Evolutionary conservation across 257 asterid species (phyloP), one percentile per base, ranked within the genome.

Genomic region (Hygrophila difformis): DNA sequence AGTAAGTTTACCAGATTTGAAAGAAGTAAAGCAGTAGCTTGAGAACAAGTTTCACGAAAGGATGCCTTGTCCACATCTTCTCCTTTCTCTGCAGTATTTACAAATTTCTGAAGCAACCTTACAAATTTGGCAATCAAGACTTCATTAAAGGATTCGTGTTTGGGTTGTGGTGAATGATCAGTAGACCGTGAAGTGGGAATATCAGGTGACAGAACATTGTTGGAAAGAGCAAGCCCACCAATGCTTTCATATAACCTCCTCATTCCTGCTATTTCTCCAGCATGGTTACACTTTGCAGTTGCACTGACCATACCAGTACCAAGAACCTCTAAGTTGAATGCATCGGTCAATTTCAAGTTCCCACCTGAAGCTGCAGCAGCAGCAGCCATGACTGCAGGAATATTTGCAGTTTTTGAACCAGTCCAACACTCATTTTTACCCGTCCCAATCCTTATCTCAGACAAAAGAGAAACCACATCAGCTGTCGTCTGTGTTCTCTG

Each of bases 221-320:
- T 49, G 35, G 76, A 13, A 22, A 43, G 49, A 47, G 76, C 70
- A 44, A 79, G 71, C 31, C 94, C 94, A 37, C 94, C 94, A 17
- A 91, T 76, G 61, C 84, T 80, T 64, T 86, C 96, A 55, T 72
- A 91, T 69, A 91, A 70, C 67, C 99, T 80, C 71, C 73, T 86
- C 99, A 91, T 86, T 66, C 99, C 96, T n/a, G 83, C 94, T 59
- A 91, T 91, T 87, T 91, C 99, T 62, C 99, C 99, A 65, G 99
- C 93, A 66, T 83, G 95, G 65, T 91, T 91, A 71, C 95, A 82
- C 69, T 91, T 91, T 20, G 80, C 85, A 13, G 97, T 78, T 36
- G 99, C 99, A 62, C 99, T 91, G 43, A 87, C 86, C 63, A 91
- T 73, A 56, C 99, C 95, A 46, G 97, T 91, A 59, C 95, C 80